Conservation (phyloP, 257 asterid genomes). For the Solanum verrucosum region DNA sequence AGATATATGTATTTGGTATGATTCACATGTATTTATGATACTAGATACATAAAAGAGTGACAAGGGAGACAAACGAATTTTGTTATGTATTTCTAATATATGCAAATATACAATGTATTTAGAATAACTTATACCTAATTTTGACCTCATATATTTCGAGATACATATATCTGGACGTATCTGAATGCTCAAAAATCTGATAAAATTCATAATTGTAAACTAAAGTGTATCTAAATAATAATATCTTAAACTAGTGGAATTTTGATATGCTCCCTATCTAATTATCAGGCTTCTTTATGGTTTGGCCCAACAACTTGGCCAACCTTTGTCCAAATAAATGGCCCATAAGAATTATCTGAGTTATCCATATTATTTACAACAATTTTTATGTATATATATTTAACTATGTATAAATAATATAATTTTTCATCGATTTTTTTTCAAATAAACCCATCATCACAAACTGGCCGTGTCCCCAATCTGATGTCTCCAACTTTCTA, state of each 20-base stretch:
- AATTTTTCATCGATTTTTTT: fast-evolving
- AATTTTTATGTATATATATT: no score
- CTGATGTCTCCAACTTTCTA: not conserved
- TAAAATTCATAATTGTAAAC: not conserved
- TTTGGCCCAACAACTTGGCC: not conserved
- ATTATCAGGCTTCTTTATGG: not conserved
- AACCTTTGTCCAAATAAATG: not conserved
- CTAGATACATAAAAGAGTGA: no score
- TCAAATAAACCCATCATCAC: not conserved
- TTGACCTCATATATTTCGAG: no score
- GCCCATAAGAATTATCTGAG: not conserved
- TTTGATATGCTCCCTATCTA: not conserved
- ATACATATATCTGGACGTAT: no score
- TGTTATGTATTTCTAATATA: no score
- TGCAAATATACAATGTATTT: not conserved
- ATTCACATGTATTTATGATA: not conserved
- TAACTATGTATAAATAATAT: no score
- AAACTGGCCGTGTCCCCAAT: not conserved
- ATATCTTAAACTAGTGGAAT: not conserved
- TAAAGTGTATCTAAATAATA: no score
- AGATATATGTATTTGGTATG: not conserved
- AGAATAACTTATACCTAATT: no score
- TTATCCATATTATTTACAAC: not conserved
- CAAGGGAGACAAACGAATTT: not conserved
- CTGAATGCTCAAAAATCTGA: no score